Evolutionary conservation across 2,329 filamentous ascomycete species (phyloP).

Genomic region (Amphichorda felina): DNA sequence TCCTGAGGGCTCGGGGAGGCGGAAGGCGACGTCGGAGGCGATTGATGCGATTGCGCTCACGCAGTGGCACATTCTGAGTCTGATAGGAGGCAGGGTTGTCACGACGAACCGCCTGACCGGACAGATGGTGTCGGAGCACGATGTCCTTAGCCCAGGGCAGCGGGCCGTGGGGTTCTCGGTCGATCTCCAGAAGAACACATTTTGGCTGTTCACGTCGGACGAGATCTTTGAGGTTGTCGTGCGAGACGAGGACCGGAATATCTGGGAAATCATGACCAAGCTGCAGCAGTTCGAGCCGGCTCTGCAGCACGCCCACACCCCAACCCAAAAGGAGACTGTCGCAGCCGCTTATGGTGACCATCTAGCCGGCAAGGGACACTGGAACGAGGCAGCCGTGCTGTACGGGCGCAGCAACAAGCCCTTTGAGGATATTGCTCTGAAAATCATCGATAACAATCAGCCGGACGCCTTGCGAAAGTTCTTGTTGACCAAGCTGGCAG

Average conservation of each 20-base stretch:
- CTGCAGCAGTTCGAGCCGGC: conserved; percentile 82
- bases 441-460: conserved; percentile 81
- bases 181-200: conserved; percentile 90
- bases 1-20: conserved; percentile 52
- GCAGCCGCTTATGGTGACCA: conserved; percentile 87
- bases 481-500: conserved; percentile 69
- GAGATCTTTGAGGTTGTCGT: conserved; percentile 93
- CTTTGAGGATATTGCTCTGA: conserved; percentile 89
- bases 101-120: conserved; percentile 82
- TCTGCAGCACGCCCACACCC: conserved; percentile 70
- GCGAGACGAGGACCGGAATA: conserved; percentile 78
- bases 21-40: conserved; percentile 54
- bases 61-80: conserved; percentile 82
- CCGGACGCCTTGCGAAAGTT: conserved; percentile 88
- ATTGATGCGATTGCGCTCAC: conserved; percentile 76
- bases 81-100: conserved; percentile 74
- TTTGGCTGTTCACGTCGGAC: conserved; percentile 85
- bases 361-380: conserved; percentile 70
- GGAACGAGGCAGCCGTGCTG: conserved; percentile 72
- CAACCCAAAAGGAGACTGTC: conserved; percentile 77
- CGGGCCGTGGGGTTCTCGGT: conserved; percentile 73
- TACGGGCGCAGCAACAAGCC: conserved; percentile 95
- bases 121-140: conserved; percentile 75
- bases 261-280: conserved; percentile 89
- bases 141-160: conserved; percentile 70